These are phyloP conservation scores for Triangularia verruculosa DNA, from an alignment of 2,329 filamentous ascomycete genomes.

Conservation along the genomic window DNA sequence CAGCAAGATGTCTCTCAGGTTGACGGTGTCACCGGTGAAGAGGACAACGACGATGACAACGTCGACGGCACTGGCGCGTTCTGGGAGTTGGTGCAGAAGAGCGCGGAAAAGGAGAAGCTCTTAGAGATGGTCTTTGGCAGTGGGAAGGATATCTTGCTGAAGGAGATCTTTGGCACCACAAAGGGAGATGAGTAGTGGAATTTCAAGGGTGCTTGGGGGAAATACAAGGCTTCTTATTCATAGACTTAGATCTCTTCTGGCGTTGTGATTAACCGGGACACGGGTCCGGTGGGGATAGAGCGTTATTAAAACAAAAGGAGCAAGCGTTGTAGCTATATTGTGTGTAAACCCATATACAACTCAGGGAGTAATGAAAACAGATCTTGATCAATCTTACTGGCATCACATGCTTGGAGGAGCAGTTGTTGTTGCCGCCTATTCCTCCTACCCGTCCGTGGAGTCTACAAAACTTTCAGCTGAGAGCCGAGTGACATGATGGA, in stretches of 20 bases:
- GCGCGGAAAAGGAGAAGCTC: slow-evolving; percentile 30
- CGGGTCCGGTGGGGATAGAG: background rate
- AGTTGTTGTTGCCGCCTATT: background rate
- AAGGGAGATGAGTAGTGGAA: too few species aligned
- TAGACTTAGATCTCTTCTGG: background rate
- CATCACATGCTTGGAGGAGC: background rate
- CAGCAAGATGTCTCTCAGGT: background rate
- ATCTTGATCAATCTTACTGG: too few species aligned
- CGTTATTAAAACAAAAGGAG: background rate
- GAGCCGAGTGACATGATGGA: too few species aligned
- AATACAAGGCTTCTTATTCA: background rate
- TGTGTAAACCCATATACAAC: background rate
- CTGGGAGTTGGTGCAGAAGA: slow-evolving; percentile 33
- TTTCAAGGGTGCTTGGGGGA: background rate
- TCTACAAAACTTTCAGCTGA: too few species aligned
- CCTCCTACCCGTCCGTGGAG: too few species aligned
- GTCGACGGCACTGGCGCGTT: slow-evolving; percentile 28
- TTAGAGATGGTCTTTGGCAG: slow-evolving; percentile 31
- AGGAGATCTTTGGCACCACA: background rate
- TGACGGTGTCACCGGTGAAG: slow-evolving; percentile 5
- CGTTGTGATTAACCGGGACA: background rate
- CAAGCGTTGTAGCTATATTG: background rate
- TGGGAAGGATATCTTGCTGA: slow-evolving; percentile 2
- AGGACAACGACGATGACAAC: background rate
- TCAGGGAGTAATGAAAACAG: background rate